Percentiles rank a stretch among this genome's conserved stretches.
Evolutionary conservation across 257 asterid species (phyloP).

Genomic region (Solanum piurae): DNA sequence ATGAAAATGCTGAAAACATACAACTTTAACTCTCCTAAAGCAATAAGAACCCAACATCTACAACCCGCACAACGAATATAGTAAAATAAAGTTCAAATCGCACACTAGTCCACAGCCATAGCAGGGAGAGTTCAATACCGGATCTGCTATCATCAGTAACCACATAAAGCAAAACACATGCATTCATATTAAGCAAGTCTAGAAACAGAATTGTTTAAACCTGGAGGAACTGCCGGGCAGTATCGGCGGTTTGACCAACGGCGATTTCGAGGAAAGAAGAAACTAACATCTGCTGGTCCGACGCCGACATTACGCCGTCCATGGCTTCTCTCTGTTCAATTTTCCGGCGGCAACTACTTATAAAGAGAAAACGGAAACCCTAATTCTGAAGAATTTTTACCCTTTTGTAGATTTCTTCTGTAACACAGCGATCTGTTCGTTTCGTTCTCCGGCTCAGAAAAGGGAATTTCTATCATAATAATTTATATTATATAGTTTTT

Average conservation of each 20-base stretch:
- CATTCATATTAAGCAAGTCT: background rate
- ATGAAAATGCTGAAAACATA: background rate
- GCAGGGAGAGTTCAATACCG: background rate
- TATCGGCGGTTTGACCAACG: conserved; percentile 69
- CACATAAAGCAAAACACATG: background rate
- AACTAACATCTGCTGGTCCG: conserved; percentile 59
- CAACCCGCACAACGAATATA: background rate
- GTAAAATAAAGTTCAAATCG: background rate
- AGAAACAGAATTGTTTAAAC: conserved; percentile 8
- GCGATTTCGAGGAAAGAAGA: conserved; percentile 79
- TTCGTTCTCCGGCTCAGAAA: background rate
- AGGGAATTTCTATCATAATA: background rate
- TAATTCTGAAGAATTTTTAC: background rate
- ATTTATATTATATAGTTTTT: background rate
- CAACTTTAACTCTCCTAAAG: background rate
- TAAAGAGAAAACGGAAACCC: background rate
- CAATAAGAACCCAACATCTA: background rate
- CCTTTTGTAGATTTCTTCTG: background rate
- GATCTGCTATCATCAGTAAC: background rate
- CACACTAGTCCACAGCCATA: background rate
- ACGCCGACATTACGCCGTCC: conserved; percentile 41
- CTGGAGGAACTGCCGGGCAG: conserved; percentile 90
- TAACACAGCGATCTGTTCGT: background rate
- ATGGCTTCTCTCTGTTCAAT: conserved; percentile 7
- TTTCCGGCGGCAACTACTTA: background rate